phyloP scores from a whole-genome alignment of 352 stramenopile species.

The Phytopythium aichiense region DNA sequence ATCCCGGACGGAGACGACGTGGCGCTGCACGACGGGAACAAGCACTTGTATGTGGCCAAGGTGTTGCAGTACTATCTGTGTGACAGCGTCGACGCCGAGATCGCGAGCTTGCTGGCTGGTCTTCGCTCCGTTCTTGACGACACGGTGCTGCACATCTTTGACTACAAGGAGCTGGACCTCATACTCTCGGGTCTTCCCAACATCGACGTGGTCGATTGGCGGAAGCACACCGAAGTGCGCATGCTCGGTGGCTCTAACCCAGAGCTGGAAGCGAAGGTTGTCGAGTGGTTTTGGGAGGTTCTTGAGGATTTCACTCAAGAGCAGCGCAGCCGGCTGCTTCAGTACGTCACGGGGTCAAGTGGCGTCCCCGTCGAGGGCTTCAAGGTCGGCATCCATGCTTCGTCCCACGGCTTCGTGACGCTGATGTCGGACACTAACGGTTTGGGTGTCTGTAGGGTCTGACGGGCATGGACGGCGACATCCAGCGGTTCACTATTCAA shows the following conservation, averaged over 20 bases:
- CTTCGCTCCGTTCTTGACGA: constrained; percentile 96
- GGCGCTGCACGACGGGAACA: constrained; percentile 93
- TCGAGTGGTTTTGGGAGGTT: constrained; percentile 84
- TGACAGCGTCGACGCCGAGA: constrained; percentile 86
- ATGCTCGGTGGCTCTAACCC: constrained; percentile 20
- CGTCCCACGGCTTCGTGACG: not conserved
- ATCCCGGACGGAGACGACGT: constrained; percentile 54
- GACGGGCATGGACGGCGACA: constrained; percentile 70
- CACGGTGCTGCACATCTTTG: constrained; percentile 95
- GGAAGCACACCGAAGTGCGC: constrained; percentile 60
- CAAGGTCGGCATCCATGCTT: constrained; percentile 20
- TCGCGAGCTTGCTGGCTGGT: constrained; percentile 76
- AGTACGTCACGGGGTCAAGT: constrained; percentile 82
- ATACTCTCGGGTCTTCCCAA: constrained; percentile 61
- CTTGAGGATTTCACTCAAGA: constrained; percentile 55
- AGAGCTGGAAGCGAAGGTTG: constrained; percentile 30
- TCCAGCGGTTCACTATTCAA: constrained; percentile 76
- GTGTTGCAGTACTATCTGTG: constrained; percentile 95
- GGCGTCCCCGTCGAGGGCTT: constrained; percentile 82
- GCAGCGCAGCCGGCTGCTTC: constrained; percentile 60
- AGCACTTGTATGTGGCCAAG: constrained; percentile 90
- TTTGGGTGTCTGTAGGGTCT: constrained; percentile 28
- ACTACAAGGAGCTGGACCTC: constrained; percentile 96
- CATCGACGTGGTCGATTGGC: constrained; percentile 90
- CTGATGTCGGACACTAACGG: not conserved